Evolutionary conservation across 202 grass and related monocot species (phyloP).

Genomic region (Saccharum hybrid): DNA sequence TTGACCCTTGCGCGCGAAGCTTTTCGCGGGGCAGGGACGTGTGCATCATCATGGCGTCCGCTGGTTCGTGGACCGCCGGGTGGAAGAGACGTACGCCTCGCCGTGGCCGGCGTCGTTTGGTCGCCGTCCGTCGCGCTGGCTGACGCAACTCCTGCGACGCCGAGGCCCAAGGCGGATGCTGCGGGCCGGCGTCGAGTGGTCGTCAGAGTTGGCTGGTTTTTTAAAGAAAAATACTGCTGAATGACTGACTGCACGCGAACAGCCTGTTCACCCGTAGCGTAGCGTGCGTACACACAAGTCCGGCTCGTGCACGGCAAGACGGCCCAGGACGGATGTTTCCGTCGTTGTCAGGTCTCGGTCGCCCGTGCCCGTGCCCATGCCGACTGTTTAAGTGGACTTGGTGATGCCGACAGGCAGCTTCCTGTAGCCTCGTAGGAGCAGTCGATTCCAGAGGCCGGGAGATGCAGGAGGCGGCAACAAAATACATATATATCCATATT

Average conservation of each 20-base stretch:
- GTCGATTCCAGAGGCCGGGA: too few relatives aligned
- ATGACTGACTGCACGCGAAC: too few relatives aligned
- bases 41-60: background rate
- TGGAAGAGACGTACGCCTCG: too few relatives aligned
- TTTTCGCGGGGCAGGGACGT: background rate
- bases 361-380: background rate
- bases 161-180: background rate
- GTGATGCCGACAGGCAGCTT: background rate
- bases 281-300: background rate
- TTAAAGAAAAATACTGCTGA: too few relatives aligned
- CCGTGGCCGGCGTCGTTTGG: background rate
- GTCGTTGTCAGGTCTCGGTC: background rate
- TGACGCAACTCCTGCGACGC: background rate
- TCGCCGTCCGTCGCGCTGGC: background rate
- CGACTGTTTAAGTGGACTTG: background rate
- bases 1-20: background rate
- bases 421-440: too few relatives aligned
- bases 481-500: too few relatives aligned
- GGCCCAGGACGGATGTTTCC: background rate
- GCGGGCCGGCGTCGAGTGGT: background rate
- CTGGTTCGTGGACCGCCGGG: background rate
- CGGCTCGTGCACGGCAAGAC: conserved; percentile 30
- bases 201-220: too few relatives aligned
- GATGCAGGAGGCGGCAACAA: too few relatives aligned
- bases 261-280: background rate